Conservation (phyloP, 2,329 filamentous ascomycete genomes). For the Neopestalotiopsis sp. region DNA sequence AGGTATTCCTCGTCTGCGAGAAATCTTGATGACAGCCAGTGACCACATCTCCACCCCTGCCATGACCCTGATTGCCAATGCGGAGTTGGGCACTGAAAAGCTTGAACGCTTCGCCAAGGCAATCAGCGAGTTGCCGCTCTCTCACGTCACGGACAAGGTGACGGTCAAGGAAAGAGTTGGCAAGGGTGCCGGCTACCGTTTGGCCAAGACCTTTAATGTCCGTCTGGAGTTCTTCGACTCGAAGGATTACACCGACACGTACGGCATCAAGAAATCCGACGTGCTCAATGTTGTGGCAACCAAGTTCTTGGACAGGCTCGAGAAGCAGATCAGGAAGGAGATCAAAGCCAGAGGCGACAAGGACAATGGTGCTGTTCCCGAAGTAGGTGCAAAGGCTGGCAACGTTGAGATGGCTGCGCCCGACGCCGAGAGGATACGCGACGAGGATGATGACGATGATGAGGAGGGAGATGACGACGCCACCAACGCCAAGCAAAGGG, state of each 20-base stretch:
- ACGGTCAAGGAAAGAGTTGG: slow-evolving; percentile 81
- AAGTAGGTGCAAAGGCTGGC: slow-evolving; percentile 65
- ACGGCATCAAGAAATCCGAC: slow-evolving; percentile 80
- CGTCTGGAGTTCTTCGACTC: slow-evolving; percentile 83
- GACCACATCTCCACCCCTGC: slow-evolving; percentile 86
- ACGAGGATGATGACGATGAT: slow-evolving; percentile 67
- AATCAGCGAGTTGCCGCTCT: slow-evolving; percentile 84
- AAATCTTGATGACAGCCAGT: slow-evolving; percentile 98
- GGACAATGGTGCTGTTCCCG: slow-evolving; percentile 74
- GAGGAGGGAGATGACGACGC: slow-evolving; percentile 81
- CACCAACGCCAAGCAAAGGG: slow-evolving; percentile 73
- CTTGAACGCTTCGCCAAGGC: slow-evolving; percentile 86
- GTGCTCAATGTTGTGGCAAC: slow-evolving; percentile 81
- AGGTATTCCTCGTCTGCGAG: slow-evolving; percentile 94
- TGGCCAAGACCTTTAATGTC: slow-evolving; percentile 86
- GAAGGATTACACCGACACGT: slow-evolving; percentile 82
- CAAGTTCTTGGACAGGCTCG: slow-evolving; percentile 75
- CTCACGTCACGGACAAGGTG: slow-evolving; percentile 82
- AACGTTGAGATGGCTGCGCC: slow-evolving; percentile 56
- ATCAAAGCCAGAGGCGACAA: slow-evolving; percentile 79
- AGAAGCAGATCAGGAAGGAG: slow-evolving; percentile 74
- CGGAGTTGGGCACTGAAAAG: slow-evolving; percentile 71
- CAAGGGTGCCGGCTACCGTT: slow-evolving; percentile 67
- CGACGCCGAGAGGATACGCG: slow-evolving; percentile 35
- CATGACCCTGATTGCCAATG: slow-evolving; percentile 82